These are phyloP conservation scores for Phytophthora rubi DNA, from an alignment of 352 stramenopile genomes.

Conservation along the genomic window DNA sequence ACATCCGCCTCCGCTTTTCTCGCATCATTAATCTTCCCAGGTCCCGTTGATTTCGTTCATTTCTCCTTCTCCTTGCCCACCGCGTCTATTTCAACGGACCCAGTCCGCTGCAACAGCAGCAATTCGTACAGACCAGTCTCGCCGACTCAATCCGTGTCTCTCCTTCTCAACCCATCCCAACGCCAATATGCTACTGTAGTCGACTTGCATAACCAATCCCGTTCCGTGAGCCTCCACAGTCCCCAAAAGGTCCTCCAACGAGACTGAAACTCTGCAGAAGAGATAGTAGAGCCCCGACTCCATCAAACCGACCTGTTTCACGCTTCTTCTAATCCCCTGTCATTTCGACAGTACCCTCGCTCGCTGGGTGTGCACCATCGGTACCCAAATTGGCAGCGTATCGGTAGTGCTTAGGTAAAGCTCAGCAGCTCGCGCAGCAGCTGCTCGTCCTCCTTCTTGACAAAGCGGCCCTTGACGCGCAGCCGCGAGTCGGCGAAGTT, in stretches of 20 bases:
- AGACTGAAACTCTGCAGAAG: not conserved
- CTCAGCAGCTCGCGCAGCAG: conserved; percentile 85
- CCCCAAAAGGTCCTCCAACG: no score
- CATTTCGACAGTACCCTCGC: conserved; percentile 12
- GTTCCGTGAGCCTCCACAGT: not conserved
- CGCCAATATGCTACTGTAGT: no score
- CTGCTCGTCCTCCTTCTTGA: conserved; percentile 98
- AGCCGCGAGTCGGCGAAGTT: conserved; percentile 98
- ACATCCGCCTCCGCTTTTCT: conserved; percentile 13
- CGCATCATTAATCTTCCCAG: conserved; percentile 14
- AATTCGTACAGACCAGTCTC: conserved; percentile 18
- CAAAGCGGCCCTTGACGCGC: conserved; percentile 96
- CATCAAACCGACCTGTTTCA: conserved; percentile 5
- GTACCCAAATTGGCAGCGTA: conserved; percentile 21
- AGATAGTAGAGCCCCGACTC: not conserved
- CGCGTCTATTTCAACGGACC: conserved; percentile 31
- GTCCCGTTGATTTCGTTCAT: conserved; percentile 12
- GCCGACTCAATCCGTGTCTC: conserved; percentile 1
- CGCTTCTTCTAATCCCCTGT: conserved; percentile 7
- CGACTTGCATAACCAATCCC: not conserved
- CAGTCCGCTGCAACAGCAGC: conserved; percentile 5
- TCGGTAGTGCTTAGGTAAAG: conserved; percentile 78
- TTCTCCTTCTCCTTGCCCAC: conserved; percentile 5
- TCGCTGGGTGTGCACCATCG: conserved; percentile 13
- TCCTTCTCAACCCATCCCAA: conserved; percentile 19